A percentile compares a stretch with the other conserved stretches of the same genome.
These are phyloP conservation scores for Colletotrichum tropicale DNA, from an alignment of 2,329 filamentous ascomycete species.

Conservation along the genomic window DNA sequence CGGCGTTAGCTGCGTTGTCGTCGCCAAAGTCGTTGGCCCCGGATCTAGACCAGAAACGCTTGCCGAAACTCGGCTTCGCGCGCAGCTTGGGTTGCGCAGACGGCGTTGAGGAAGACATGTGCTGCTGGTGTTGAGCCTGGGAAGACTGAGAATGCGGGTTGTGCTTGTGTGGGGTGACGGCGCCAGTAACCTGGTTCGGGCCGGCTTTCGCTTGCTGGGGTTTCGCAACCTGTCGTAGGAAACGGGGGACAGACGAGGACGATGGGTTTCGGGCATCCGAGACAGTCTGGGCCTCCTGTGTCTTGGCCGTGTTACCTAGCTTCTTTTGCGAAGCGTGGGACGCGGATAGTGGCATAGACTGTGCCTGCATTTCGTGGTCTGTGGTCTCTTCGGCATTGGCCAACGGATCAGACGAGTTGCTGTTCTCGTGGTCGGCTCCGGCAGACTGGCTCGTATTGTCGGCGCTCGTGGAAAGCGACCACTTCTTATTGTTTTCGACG, in stretches of 20 bases:
- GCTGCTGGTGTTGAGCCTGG: background rate
- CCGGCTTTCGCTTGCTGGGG: background rate
- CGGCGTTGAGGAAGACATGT: background rate
- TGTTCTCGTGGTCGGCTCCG: background rate
- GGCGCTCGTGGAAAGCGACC: background rate
- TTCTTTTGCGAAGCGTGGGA: background rate
- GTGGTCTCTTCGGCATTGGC: background rate
- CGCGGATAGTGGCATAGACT: background rate
- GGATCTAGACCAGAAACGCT: slow-evolving; percentile 20
- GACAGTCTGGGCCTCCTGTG: background rate
- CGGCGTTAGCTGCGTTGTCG: background rate
- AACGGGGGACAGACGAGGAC: slow-evolving; percentile 1
- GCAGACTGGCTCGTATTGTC: background rate
- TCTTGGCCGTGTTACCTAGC: background rate
- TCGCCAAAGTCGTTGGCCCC: slow-evolving; percentile 17
- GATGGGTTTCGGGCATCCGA: background rate
- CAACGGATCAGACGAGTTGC: background rate
- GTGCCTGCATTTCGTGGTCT: background rate
- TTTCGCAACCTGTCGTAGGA: background rate
- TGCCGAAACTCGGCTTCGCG: slow-evolving; percentile 14
- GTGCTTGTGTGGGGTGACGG: background rate
- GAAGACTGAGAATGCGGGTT: background rate
- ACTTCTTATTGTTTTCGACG: background rate
- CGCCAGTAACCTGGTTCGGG: background rate
- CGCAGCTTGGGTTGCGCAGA: slow-evolving; percentile 4